Evolutionary conservation across 352 stramenopile species (phyloP).

Genomic region (Phytophthora citrophthora): DNA sequence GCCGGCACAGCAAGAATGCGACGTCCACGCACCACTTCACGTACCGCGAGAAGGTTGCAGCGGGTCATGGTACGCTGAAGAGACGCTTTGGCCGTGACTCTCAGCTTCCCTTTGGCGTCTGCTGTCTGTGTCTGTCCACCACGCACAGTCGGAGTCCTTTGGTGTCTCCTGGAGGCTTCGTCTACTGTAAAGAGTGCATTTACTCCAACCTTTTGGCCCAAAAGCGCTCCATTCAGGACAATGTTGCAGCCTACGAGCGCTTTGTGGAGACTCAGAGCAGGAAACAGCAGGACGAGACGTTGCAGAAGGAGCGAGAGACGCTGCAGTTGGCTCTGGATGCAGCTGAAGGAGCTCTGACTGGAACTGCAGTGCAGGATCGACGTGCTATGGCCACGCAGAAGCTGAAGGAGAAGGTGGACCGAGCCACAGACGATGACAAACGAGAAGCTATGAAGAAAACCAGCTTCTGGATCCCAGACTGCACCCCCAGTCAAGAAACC

Average conservation of each 20-base stretch:
- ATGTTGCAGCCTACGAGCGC: slow-evolving; percentile 63
- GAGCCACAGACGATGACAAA: slow-evolving; percentile 73
- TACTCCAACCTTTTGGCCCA: slow-evolving; percentile 87
- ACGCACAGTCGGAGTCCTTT: slow-evolving; percentile 66
- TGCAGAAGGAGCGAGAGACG: slow-evolving; percentile 58
- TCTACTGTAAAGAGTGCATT: slow-evolving; percentile 91
- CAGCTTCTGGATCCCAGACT: slow-evolving; percentile 89
- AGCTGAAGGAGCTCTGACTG: slow-evolving; percentile 19
- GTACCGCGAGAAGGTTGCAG: slow-evolving; percentile 80
- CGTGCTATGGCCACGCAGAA: slow-evolving; percentile 37
- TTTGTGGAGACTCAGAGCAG: slow-evolving; percentile 61
- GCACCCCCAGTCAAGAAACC: slow-evolving; percentile 62
- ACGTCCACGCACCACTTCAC: slow-evolving; percentile 89
- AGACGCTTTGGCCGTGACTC: slow-evolving; percentile 81
- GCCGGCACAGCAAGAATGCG: slow-evolving; percentile 89
- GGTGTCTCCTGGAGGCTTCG: slow-evolving; percentile 69
- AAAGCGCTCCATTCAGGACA: slow-evolving; percentile 84
- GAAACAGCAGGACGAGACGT: slow-evolving; percentile 50
- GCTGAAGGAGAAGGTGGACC: slow-evolving; percentile 79
- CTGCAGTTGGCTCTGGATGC: slow-evolving; percentile 64
- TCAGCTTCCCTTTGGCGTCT: slow-evolving; percentile 79
- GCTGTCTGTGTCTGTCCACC: slow-evolving; percentile 76
- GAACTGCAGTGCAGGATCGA: neutral
- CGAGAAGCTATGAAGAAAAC: slow-evolving; percentile 80
- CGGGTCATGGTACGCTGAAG: slow-evolving; percentile 85